Base-by-base conservation (phyloP, 331 rosid genomes). In the Erythrophleum ivorense region DNA sequence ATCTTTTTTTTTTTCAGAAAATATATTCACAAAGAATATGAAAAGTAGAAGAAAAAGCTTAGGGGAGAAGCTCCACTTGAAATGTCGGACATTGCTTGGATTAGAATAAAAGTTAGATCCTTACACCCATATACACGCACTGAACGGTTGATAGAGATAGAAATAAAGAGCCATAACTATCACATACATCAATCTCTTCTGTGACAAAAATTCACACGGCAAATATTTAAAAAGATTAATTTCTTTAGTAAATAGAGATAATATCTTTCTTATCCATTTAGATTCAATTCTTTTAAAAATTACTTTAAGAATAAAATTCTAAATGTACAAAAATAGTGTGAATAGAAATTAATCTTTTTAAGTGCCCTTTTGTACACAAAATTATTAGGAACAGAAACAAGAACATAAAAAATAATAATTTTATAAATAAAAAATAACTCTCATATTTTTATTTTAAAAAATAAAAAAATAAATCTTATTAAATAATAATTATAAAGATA, bases 101-200 rank as follows among this genome's bases (percentile, higher is more conserved):
- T 88, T 91, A 83, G 77, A 95, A 91, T 86, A 80, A 70, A 95
- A 87, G 97, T 63, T 82, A 88, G 88, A 82, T 87, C 66, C 84
- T 83, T 84, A 49, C 77, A 82, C 83, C 78, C 79, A 82, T 70
- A 83, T 75, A 78, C 88, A 75, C 87, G 71, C 85, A 78, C 85
- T 50, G 48, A 78, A 57, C 58, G 67, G 62, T 80, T 41, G 78
- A 65, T 53, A 72, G 73, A 73, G 6, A 6, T 48, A 8, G 57
- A 62, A 88, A 84, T 43, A 46, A 71, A 73, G 78, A 81, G 43
- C 70, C 76, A 78, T 83, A 68, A 86, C 90, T 85, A 89, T 86
- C 73, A 84, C 91, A 88, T 66, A 90, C 94, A 90, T 88, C 91
- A 91, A 91, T 84, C 92, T 89, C 65, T 75, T 83, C 81, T 80